Conservation (phyloP, 352 stramenopile genomes). For the Pythium myriotylum region DNA sequence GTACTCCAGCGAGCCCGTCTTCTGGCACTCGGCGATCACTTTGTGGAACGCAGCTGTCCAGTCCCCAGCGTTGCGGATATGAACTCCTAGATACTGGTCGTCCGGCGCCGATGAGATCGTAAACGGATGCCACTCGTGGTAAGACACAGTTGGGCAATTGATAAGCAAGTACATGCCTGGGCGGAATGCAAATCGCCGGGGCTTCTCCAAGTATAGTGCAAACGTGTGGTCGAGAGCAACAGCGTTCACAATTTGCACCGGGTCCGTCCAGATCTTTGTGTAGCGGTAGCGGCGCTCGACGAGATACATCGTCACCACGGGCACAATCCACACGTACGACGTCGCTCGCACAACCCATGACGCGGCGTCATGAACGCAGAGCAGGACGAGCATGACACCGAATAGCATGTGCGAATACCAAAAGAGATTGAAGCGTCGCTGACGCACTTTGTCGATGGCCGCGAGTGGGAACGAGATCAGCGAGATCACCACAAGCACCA, state of each 20-base stretch:
- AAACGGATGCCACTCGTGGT: constrained; percentile 88
- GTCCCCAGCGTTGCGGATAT: constrained; percentile 39
- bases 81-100: constrained; percentile 37
- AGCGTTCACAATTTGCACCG: background rate
- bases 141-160: constrained; percentile 44
- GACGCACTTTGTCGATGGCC: constrained; percentile 1
- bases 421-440: constrained; percentile 10
- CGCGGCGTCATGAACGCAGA: constrained; percentile 11
- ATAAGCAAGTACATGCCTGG: constrained; percentile 52
- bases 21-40: background rate
- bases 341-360: constrained; percentile 12
- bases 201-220: constrained; percentile 15
- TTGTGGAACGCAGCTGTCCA: constrained; percentile 30
- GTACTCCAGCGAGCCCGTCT: background rate
- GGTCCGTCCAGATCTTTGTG: constrained; percentile 3
- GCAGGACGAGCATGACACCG: background rate
- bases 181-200: constrained; percentile 18
- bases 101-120: constrained; percentile 79
- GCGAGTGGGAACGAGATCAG: constrained; percentile 1
- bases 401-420: constrained; percentile 15
- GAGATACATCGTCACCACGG: constrained; percentile 6
- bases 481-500: constrained; percentile 6
- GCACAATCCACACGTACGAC: constrained; percentile 17
- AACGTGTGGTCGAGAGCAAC: constrained; percentile 1
- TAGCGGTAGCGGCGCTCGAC: constrained; percentile 20